phyloP scores from a whole-genome alignment of 2,329 filamentous ascomycete genomes.

The Apiospora arundinis region DNA sequence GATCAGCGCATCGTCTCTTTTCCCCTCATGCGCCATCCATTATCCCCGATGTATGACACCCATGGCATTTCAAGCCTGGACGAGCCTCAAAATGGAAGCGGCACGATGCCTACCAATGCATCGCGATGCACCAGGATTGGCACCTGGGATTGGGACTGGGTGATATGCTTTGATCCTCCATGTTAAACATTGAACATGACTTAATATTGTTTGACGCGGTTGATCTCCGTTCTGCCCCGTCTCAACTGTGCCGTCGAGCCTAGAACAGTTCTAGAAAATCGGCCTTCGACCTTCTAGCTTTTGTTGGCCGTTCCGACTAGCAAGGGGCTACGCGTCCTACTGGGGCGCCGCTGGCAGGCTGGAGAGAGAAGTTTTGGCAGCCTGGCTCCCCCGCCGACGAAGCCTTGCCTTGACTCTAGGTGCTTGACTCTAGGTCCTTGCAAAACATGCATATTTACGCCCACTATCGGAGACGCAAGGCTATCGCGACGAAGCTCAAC shows the following conservation, averaged over 20 bases:
- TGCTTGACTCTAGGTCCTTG: not conserved
- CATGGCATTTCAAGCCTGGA: not conserved
- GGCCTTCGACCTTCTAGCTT: not conserved
- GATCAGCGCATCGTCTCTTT: not conserved
- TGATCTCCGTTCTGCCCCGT: not conserved
- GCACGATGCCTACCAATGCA: not conserved
- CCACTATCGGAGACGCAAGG: not conserved
- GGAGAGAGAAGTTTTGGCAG: not conserved
- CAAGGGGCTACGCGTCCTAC: conserved; percentile 17
- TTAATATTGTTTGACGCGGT: not conserved
- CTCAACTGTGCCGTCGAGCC: not conserved
- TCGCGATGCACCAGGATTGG: not conserved
- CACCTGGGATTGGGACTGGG: not conserved
- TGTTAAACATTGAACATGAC: not conserved
- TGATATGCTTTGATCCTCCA: not conserved
- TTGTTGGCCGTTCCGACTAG: conserved; percentile 9
- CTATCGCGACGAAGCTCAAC: not conserved
- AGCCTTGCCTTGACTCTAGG: not conserved
- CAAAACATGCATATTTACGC: too few relatives aligned
- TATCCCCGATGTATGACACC: not conserved
- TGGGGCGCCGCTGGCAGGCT: not conserved
- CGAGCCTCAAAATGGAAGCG: not conserved
- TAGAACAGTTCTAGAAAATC: conserved; percentile 13
- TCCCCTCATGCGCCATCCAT: not conserved
- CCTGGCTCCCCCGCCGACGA: not conserved